These are phyloP conservation scores for Durio zibethinus DNA, from an alignment of 345 rosid species.

Conservation along the genomic window DNA sequence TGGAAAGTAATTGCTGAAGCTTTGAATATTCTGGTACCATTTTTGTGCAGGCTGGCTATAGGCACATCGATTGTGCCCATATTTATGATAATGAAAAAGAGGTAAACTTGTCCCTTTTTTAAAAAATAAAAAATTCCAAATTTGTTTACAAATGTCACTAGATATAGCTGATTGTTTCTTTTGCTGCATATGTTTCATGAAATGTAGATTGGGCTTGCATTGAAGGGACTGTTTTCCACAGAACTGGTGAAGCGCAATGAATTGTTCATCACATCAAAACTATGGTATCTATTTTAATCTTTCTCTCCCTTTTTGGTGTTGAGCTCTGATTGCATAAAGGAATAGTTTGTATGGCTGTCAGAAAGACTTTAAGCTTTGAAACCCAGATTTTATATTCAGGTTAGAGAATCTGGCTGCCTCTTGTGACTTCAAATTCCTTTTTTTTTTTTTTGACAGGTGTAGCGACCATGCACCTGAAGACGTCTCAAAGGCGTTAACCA, in stretches of 20 bases:
- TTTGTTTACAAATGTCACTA: too few species aligned
- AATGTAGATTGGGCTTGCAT: slow-evolving; percentile 43
- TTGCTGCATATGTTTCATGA: neutral
- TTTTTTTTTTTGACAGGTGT: slow-evolving; percentile 30
- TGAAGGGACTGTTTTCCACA: slow-evolving; percentile 38
- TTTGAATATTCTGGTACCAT: neutral
- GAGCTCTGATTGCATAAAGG: neutral
- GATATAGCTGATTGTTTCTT: neutral
- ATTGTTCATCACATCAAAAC: slow-evolving; percentile 48
- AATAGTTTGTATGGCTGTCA: neutral
- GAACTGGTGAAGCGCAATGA: slow-evolving; percentile 47
- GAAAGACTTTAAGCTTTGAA: neutral
- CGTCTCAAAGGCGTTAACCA: slow-evolving; percentile 41
- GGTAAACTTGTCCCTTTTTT: slow-evolving; percentile 13
- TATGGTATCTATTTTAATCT: slow-evolving; percentile 30
- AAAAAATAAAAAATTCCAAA: too few species aligned
- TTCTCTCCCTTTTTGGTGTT: neutral
- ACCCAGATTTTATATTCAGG: neutral
- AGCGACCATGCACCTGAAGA: slow-evolving; percentile 53
- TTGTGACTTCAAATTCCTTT: neutral
- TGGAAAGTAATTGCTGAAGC: neutral
- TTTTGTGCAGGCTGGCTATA: slow-evolving; percentile 45
- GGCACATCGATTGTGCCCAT: slow-evolving; percentile 47
- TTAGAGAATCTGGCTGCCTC: neutral
- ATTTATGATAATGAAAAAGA: slow-evolving; percentile 53